Percentiles rank a stretch among this genome's conserved stretches.
Conservation (phyloP, 2,329 filamentous ascomycete species). For the Dothideomycetes sp. region DNA sequence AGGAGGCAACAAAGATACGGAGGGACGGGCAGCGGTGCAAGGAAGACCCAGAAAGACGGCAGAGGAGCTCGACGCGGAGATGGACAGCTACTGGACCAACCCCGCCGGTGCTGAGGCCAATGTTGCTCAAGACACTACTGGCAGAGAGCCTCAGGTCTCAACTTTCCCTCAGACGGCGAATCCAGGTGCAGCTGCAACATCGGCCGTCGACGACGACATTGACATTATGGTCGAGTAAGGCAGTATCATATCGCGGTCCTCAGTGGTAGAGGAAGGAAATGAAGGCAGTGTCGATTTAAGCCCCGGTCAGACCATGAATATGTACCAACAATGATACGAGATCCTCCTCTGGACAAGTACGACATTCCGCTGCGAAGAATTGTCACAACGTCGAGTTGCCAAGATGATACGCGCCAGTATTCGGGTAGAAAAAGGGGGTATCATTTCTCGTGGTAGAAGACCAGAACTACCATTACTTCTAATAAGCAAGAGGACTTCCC, state of each 20-base stretch:
- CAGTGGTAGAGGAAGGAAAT: no score
- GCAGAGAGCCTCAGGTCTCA: constrained; percentile 6
- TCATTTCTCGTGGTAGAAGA: not conserved
- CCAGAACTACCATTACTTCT: not conserved
- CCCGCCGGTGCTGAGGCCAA: constrained; percentile 4
- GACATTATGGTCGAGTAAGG: constrained; percentile 13
- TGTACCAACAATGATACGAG: no score
- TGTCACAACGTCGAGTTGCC: no score
- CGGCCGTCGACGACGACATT: constrained; percentile 11
- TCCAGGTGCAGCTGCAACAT: constrained; percentile 5
- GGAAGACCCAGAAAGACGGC: constrained; percentile 69
- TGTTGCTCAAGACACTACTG: constrained; percentile 3
- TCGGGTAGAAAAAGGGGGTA: not conserved
- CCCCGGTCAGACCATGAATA: no score
- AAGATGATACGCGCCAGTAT: no score
- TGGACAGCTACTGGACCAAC: constrained; percentile 67
- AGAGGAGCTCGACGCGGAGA: constrained; percentile 89
- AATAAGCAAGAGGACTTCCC: no score
- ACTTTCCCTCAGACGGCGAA: constrained; percentile 7
- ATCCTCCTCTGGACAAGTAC: no score
- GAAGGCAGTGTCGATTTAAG: no score
- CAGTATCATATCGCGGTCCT: not conserved
- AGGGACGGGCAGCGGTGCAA: constrained; percentile 29
- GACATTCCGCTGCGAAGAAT: no score
- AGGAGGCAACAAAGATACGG: constrained; percentile 33